phyloP scores from a whole-genome alignment of 371 early-diverging fungal genomes.

The Rhizopus microsporus region DNA sequence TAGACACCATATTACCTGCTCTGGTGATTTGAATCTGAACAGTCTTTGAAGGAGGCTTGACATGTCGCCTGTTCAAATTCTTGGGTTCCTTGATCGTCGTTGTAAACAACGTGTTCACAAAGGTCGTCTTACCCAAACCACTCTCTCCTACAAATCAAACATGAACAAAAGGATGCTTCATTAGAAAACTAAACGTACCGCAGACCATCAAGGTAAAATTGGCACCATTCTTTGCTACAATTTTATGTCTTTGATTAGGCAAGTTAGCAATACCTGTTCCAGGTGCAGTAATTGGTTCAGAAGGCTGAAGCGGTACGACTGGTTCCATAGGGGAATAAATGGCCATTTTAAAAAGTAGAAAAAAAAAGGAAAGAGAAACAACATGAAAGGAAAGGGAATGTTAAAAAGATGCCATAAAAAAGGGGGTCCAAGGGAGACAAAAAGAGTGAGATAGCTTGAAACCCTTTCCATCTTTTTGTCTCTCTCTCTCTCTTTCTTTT shows the following conservation, averaged over 20 bases:
- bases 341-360: background rate
- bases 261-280: constrained; percentile 98
- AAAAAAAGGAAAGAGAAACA: background rate
- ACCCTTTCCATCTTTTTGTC: too few species aligned
- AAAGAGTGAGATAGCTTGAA: too few species aligned
- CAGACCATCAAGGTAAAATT: constrained; percentile 97
- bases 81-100: constrained; percentile 86
- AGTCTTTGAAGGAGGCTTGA: constrained; percentile 86
- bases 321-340: background rate
- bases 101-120: constrained; percentile 88
- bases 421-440: background rate
- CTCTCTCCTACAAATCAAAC: constrained; percentile 35
- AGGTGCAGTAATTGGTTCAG: constrained; percentile 55
- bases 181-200: constrained; percentile 64
- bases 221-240: constrained; percentile 91
- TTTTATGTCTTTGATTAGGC: constrained; percentile 97
- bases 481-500: too few species aligned
- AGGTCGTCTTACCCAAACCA: constrained; percentile 89
- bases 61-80: constrained; percentile 77
- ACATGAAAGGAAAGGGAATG: background rate
- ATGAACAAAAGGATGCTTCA: background rate
- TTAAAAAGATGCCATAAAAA: background rate
- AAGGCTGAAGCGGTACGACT: constrained; percentile 34
- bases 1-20: constrained; percentile 63
- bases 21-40: constrained; percentile 94